phyloP scores from a whole-genome alignment of 805 yeast species.

The Myxozyma kluyveri region DNA sequence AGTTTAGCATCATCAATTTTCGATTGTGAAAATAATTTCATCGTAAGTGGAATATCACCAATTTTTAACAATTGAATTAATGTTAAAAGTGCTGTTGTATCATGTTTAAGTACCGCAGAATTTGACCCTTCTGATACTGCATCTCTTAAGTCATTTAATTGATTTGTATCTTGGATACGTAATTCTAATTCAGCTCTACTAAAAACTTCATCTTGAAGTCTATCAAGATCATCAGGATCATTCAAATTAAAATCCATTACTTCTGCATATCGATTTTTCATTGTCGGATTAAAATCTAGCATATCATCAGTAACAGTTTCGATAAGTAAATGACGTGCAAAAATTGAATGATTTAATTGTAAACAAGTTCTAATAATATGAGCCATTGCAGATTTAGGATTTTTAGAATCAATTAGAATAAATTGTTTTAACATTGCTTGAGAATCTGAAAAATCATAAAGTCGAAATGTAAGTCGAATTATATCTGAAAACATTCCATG shows the following conservation, averaged over 20 bases:
- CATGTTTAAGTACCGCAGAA: neutral
- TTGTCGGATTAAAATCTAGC: too few relatives aligned
- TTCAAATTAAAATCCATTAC: neutral
- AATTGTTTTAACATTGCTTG: slow-evolving; percentile 3
- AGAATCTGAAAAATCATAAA: slow-evolving; percentile 12
- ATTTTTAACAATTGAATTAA: slow-evolving; percentile 2
- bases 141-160: neutral
- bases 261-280: neutral
- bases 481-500: slow-evolving; percentile 18
- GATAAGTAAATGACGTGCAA: slow-evolving; percentile 14
- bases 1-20: slow-evolving; percentile 3
- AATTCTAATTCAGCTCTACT: slow-evolving; percentile 12
- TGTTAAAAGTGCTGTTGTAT: slow-evolving; percentile 5
- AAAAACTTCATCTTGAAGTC: slow-evolving; percentile 5
- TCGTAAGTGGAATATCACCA: neutral
- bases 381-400: slow-evolving; percentile 6
- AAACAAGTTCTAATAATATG: slow-evolving; percentile 14
- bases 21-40: neutral
- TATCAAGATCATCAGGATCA: neutral
- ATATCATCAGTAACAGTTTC: neutral
- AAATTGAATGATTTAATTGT: slow-evolving; percentile 1
- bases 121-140: neutral
- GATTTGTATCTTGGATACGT: neutral
- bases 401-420: neutral
- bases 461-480: slow-evolving; percentile 5